Conservation (phyloP, 441 rosid species). For the Erysimum cheiri region DNA sequence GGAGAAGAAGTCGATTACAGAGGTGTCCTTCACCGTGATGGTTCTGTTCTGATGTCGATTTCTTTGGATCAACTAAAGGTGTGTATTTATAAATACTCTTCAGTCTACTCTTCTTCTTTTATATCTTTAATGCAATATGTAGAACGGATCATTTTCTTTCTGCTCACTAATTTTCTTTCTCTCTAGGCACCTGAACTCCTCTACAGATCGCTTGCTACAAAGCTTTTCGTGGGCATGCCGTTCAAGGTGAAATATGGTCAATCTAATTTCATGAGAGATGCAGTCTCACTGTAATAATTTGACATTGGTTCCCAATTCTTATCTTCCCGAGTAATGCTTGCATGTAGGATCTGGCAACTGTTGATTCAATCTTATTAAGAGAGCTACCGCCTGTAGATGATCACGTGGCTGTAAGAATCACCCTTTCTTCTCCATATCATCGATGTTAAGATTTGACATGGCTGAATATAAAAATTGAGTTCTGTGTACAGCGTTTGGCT, state of each 20-base stretch:
- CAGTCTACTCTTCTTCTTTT: slow-evolving; percentile 10
- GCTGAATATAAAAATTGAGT: slow-evolving; percentile 31
- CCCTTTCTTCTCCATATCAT: slow-evolving; percentile 11
- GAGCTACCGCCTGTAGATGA: slow-evolving; percentile 90
- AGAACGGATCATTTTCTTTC: slow-evolving; percentile 4
- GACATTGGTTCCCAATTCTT: slow-evolving; percentile 18
- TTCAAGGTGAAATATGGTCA: slow-evolving; percentile 66
- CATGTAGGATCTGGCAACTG: slow-evolving; percentile 85
- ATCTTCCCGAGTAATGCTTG: slow-evolving; percentile 22
- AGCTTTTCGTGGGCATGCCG: slow-evolving; percentile 91
- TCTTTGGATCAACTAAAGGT: slow-evolving; percentile 87
- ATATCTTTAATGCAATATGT: background rate
- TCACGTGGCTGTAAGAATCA: slow-evolving; percentile 72
- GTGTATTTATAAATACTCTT: slow-evolving; percentile 20
- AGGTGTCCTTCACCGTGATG: slow-evolving; percentile 95
- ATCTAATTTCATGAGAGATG: slow-evolving; percentile 7
- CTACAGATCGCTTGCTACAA: slow-evolving; percentile 87
- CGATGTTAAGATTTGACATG: slow-evolving; percentile 14
- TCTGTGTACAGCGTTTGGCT: slow-evolving; percentile 74
- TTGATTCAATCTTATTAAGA: slow-evolving; percentile 77
- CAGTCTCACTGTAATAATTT: slow-evolving; percentile 1
- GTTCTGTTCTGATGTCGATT: slow-evolving; percentile 90
- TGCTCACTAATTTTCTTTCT: background rate
- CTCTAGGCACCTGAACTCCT: slow-evolving; percentile 82
- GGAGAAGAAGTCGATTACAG: slow-evolving; percentile 97